A percentile compares a stretch with the other conserved stretches of the same genome.
Evolutionary conservation across 768 basidiomycete genomes (phyloP).

Genomic region (Polyporus arcularius): DNA sequence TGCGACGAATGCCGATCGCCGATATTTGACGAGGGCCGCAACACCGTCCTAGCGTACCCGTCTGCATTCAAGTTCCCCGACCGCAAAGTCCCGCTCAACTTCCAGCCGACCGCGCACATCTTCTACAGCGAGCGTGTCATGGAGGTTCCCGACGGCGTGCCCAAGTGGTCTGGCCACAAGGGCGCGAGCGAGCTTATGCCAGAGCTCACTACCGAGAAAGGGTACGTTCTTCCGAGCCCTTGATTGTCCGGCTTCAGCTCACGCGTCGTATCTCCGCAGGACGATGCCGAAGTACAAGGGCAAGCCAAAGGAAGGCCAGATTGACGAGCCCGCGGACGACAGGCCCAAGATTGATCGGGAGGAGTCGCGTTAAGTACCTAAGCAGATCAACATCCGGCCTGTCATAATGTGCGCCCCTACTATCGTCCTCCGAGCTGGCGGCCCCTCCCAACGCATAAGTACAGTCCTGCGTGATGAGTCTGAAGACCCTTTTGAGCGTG

Average conservation of each 20-base stretch:
- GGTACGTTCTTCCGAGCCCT: constrained; percentile 14
- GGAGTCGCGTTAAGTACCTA: background rate
- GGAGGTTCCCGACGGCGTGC: constrained; percentile 33
- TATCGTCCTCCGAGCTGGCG: no score
- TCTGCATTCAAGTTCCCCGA: constrained; percentile 31
- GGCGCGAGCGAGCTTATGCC: constrained; percentile 28
- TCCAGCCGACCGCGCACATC: constrained; percentile 33
- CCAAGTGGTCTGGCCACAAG: constrained; percentile 34
- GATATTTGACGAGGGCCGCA: constrained; percentile 36
- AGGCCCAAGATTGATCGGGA: background rate
- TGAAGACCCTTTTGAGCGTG: no score
- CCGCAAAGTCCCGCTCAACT: constrained; percentile 26
- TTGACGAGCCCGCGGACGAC: background rate
- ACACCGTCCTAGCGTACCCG: constrained; percentile 34
- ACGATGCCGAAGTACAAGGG: constrained; percentile 28
- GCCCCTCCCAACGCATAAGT: no score
- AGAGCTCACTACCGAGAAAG: constrained; percentile 26
- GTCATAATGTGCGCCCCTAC: no score
- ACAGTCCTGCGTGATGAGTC: no score
- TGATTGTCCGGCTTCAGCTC: background rate
- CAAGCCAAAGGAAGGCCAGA: constrained; percentile 26
- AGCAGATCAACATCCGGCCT: no score
- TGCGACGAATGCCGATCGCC: constrained; percentile 34
- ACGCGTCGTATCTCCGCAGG: constrained; percentile 1
- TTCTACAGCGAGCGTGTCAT: constrained; percentile 32